Conservation (phyloP, 306 rosid species). For the Gillenia trifoliata region DNA sequence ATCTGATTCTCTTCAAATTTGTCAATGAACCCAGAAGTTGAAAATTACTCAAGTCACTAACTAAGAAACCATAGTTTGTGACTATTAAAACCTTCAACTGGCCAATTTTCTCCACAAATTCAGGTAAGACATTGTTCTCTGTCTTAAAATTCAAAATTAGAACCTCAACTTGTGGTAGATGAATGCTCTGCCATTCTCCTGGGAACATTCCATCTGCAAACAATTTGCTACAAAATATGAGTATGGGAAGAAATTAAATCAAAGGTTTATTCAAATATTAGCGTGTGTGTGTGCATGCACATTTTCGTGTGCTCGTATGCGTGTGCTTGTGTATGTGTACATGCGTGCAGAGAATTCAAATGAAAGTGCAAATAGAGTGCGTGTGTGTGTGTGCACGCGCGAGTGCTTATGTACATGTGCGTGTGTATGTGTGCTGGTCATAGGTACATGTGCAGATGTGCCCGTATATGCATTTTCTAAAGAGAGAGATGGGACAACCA, state of each 20-base stretch:
- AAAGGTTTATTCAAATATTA: background rate
- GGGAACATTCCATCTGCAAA: constrained; percentile 50
- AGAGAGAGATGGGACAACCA: constrained; percentile 20
- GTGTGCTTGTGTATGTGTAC: too few relatives aligned
- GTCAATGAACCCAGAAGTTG: constrained; percentile 29
- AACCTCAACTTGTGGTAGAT: constrained; percentile 41
- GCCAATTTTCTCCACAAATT: constrained; percentile 22
- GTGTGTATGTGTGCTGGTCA: background rate
- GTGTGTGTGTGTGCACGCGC: background rate
- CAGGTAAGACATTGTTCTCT: constrained; percentile 36
- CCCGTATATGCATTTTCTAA: too few relatives aligned
- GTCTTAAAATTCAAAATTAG: constrained; percentile 45
- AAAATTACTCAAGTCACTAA: constrained; percentile 32
- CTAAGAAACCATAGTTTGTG: constrained; percentile 34
- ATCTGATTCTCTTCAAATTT: constrained; percentile 38
- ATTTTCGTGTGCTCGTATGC: background rate
- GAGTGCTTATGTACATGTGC: too few relatives aligned
- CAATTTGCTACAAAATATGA: background rate
- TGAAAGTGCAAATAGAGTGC: too few relatives aligned
- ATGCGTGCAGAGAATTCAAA: too few relatives aligned
- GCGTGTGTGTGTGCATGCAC: background rate
- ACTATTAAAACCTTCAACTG: constrained; percentile 26
- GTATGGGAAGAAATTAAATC: background rate
- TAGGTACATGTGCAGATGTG: background rate
- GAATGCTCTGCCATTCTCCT: constrained; percentile 38